A percentile compares a stretch with the other conserved stretches of the same genome.
These are phyloP conservation scores for Solanum hybrid DNA, from an alignment of 305 asterid species.

Conservation along the genomic window DNA sequence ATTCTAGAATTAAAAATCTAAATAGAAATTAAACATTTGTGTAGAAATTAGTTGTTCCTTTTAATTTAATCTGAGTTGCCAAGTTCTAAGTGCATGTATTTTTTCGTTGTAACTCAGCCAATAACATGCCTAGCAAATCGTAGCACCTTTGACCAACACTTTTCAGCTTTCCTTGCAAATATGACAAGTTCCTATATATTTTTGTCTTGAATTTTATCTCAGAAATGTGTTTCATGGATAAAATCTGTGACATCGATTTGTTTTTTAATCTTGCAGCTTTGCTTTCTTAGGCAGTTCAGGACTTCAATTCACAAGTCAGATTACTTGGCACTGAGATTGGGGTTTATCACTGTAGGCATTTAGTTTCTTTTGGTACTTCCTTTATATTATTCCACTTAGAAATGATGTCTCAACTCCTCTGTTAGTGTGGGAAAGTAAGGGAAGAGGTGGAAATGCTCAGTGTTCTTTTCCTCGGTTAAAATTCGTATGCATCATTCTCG, in stretches of 20 bases:
- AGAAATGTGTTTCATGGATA: neutral
- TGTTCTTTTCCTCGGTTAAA: neutral
- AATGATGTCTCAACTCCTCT: neutral
- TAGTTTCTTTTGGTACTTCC: constrained; percentile 2
- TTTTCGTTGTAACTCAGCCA: neutral
- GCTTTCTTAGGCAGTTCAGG: constrained; percentile 79
- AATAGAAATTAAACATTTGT: neutral
- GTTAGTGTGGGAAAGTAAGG: neutral
- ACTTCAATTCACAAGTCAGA: constrained; percentile 63
- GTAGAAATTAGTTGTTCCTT: neutral
- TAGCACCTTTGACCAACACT: neutral
- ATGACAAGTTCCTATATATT: neutral
- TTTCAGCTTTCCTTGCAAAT: neutral
- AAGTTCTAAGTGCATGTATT: neutral
- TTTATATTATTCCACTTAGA: neutral
- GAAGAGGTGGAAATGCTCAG: neutral
- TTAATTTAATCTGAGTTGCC: neutral
- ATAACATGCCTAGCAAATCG: neutral
- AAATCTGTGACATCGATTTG: neutral
- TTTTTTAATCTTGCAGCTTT: constrained; percentile 46
- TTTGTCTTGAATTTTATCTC: neutral
- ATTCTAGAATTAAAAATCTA: neutral
- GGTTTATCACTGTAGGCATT: constrained; percentile 87
- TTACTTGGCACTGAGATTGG: constrained; percentile 75
- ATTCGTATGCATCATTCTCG: neutral